Evolutionary conservation across 1,284 basidiomycete genomes (phyloP).

Genomic region (Calocybe gambosa): DNA sequence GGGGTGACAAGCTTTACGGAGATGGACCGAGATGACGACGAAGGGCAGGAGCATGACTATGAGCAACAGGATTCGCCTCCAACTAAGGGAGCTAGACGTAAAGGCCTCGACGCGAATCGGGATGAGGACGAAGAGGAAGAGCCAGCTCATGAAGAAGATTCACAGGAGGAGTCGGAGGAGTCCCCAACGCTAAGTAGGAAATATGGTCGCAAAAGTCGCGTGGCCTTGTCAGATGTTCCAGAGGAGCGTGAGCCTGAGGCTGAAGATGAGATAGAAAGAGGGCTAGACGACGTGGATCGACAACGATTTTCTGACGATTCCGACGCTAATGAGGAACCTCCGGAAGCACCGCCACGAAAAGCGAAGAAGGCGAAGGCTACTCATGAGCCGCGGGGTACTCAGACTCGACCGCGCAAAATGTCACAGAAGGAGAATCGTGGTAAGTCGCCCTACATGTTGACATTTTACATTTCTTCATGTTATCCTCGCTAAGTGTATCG

Average conservation of each 20-base stretch:
- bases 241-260: constrained; percentile 22
- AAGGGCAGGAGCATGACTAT: constrained; percentile 22
- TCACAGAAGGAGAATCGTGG: constrained; percentile 37
- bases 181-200: constrained; percentile 17
- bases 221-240: constrained; percentile 15
- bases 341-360: constrained; percentile 25
- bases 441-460: constrained; percentile 13
- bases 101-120: constrained; percentile 16
- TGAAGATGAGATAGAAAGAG: constrained; percentile 52
- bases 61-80: constrained; percentile 19
- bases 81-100: constrained; percentile 18
- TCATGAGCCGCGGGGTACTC: constrained; percentile 22
- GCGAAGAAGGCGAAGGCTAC: constrained; percentile 29
- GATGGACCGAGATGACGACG: constrained; percentile 37
- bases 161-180: constrained; percentile 18
- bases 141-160: constrained; percentile 20
- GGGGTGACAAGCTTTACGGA: constrained; percentile 40
- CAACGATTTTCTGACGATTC: constrained; percentile 20
- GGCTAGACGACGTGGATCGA: constrained; percentile 32
- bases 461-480: neutral
- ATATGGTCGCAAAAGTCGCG: constrained; percentile 19
- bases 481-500: constrained; percentile 19
- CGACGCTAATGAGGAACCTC: constrained; percentile 31
- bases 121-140: constrained; percentile 30
- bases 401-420: constrained; percentile 16